These are phyloP conservation scores for Corylus heterophylla DNA, from an alignment of 306 rosid genomes.

Conservation along the genomic window DNA sequence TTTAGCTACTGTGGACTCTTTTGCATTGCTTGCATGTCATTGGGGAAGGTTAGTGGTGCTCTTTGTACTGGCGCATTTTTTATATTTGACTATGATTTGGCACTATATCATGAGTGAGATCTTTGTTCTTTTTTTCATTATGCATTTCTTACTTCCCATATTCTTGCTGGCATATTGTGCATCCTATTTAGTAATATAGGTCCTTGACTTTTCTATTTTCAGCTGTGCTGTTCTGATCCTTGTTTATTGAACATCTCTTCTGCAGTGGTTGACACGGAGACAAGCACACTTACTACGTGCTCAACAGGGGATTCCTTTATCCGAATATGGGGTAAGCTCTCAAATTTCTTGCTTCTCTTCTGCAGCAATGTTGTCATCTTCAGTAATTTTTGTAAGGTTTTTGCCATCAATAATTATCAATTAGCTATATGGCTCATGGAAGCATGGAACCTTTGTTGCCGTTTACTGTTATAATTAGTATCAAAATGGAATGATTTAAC, in stretches of 20 bases:
- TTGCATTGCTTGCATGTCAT: slow-evolving; percentile 86
- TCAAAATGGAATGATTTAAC: slow-evolving; percentile 13
- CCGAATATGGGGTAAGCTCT: slow-evolving; percentile 84
- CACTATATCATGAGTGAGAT: slow-evolving; percentile 13
- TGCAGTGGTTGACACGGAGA: slow-evolving; percentile 94
- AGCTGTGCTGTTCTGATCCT: slow-evolving; percentile 30
- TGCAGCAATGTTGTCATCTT: background rate
- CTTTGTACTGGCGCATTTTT: background rate
- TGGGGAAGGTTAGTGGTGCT: slow-evolving; percentile 73
- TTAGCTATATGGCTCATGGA: slow-evolving; percentile 6
- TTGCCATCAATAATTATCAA: background rate
- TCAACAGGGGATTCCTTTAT: slow-evolving; percentile 93
- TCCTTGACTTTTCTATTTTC: slow-evolving; percentile 5
- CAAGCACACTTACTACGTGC: slow-evolving; percentile 93
- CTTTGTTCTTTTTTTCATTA: slow-evolving; percentile 20
- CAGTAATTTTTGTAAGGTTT: background rate
- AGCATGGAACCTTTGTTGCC: slow-evolving; percentile 2
- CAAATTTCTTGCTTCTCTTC: background rate
- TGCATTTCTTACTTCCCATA: background rate
- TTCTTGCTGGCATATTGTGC: slow-evolving; percentile 9
- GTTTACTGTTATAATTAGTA: slow-evolving; percentile 8
- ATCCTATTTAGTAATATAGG: slow-evolving; percentile 13
- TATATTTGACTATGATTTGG: slow-evolving; percentile 6
- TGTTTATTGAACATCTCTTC: slow-evolving; percentile 24
- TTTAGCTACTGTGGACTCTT: slow-evolving; percentile 91